These are phyloP conservation scores for Akanthomyces dipterigenus DNA, from an alignment of 2,329 filamentous ascomycete species.

Conservation along the genomic window DNA sequence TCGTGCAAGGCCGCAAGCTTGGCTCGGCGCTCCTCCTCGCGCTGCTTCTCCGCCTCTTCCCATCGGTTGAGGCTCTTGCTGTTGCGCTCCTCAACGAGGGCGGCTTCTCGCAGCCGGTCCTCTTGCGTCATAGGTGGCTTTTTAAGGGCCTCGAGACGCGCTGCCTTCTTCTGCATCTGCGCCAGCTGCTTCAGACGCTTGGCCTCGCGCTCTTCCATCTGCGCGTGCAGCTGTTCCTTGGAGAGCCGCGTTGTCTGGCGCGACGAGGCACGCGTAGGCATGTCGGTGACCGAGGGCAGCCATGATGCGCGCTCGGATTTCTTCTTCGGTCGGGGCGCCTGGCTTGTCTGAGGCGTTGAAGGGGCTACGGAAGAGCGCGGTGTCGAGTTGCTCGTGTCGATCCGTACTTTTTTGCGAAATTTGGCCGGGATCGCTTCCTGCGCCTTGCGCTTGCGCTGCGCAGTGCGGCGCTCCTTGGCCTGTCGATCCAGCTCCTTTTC, in stretches of 20 bases:
- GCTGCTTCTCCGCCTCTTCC: constrained; percentile 86
- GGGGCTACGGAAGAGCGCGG: constrained; percentile 25
- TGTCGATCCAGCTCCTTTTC: constrained; percentile 80
- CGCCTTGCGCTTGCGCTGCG: constrained; percentile 72
- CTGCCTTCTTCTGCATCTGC: constrained; percentile 60
- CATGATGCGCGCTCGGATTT: constrained; percentile 54
- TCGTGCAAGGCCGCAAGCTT: constrained; percentile 85
- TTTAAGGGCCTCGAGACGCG: constrained; percentile 65
- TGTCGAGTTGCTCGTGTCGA: constrained; percentile 41
- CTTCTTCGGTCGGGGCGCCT: constrained; percentile 46
- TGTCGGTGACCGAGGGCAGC: constrained; percentile 47
- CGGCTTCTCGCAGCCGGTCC: constrained; percentile 76
- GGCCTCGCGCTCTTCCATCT: constrained; percentile 67
- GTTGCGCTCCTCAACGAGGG: constrained; percentile 76
- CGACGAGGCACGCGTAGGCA: constrained; percentile 52
- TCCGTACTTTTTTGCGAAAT: constrained; percentile 70
- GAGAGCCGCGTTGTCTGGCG: constrained; percentile 52
- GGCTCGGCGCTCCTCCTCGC: constrained; percentile 74
- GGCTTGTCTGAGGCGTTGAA: constrained; percentile 28
- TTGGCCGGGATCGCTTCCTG: constrained; percentile 65
- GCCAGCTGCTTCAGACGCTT: constrained; percentile 64
- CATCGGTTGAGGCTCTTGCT: constrained; percentile 85
- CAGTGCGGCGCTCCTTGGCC: constrained; percentile 59
- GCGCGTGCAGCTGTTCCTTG: constrained; percentile 58
- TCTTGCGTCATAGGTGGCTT: constrained; percentile 81